Percentiles rank a stretch among this genome's conserved stretches.
phyloP scores from a whole-genome alignment of 2,329 filamentous ascomycete species.

The Orbilia blumenaviensis region DNA sequence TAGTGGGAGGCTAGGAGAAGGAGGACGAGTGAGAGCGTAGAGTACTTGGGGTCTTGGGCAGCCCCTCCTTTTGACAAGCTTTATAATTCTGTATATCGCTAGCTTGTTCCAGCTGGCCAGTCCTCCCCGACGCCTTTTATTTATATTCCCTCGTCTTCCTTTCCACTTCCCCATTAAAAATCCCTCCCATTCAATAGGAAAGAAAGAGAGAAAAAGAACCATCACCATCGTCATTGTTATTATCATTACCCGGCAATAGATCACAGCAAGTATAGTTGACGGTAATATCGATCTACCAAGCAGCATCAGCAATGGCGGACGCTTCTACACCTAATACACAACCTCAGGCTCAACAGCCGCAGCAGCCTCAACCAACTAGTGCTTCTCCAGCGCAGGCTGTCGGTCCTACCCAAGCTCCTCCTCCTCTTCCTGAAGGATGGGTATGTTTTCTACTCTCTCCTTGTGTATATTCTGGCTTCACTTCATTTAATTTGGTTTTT shows the following conservation, averaged over 20 bases:
- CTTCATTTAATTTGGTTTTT: too few relatives aligned
- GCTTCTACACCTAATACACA: conserved; percentile 23
- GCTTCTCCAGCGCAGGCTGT: conserved; percentile 56
- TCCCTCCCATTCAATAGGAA: not conserved
- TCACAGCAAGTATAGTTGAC: too few relatives aligned
- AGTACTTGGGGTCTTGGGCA: too few relatives aligned
- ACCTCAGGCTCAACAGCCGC: conserved; percentile 40
- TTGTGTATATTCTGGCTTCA: too few relatives aligned
- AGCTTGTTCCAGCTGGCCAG: not conserved
- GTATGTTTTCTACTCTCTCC: conserved; percentile 18
- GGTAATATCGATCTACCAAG: not conserved
- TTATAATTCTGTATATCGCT: not conserved
- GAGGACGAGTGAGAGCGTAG: too few relatives aligned
- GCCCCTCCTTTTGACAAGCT: conserved; percentile 34
- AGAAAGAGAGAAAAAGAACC: too few relatives aligned
- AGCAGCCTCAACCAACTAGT: conserved; percentile 45
- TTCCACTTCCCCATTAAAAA: not conserved
- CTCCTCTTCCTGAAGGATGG: conserved; percentile 57
- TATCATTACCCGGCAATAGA: too few relatives aligned
- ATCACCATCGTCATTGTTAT: not conserved
- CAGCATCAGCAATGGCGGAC: conserved; percentile 36
- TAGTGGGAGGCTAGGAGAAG: too few relatives aligned
- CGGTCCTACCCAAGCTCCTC: conserved; percentile 56
- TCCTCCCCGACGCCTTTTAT: too few relatives aligned
- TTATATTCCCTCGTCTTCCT: conserved; percentile 10